Conservation (phyloP, 176 grass and related monocot species). For the Rhipidocladum racemiflorum region DNA sequence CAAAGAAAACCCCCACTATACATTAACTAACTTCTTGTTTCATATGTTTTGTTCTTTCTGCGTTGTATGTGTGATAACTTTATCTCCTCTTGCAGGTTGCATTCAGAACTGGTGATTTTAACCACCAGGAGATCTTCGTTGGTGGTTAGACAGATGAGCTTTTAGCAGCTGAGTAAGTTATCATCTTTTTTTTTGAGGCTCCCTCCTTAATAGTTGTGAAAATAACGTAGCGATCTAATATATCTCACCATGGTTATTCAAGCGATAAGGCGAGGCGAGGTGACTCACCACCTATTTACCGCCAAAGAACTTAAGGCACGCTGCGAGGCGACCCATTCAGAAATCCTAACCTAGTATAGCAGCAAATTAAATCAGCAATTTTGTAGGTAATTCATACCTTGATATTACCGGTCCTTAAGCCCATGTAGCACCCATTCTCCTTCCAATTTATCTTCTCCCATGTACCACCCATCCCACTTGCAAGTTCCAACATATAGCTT, state of each 20-base stretch:
- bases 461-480: background rate
- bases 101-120: constrained; percentile 88
- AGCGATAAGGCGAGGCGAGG: too few relatives aligned
- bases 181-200: background rate
- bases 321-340: too few relatives aligned
- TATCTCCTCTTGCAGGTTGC: constrained; percentile 59
- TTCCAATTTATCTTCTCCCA: background rate
- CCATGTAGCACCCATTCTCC: background rate
- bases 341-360: too few relatives aligned
- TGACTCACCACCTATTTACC: too few relatives aligned
- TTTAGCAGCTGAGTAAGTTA: constrained; percentile 86
- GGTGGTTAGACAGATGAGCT: constrained; percentile 92
- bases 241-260: background rate
- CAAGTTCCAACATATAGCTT: constrained; percentile 1
- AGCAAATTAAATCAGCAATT: background rate
- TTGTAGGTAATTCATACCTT: background rate
- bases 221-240: background rate
- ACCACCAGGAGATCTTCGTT: constrained; percentile 88
- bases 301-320: too few relatives aligned
- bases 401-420: background rate
- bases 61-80: background rate
- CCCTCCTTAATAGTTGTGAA: background rate
- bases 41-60: constrained; percentile 17
- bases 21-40: background rate
- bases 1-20: background rate